Base-by-base conservation (phyloP, 2,329 filamentous ascomycete species). In the Scytalidium lignicola region DNA sequence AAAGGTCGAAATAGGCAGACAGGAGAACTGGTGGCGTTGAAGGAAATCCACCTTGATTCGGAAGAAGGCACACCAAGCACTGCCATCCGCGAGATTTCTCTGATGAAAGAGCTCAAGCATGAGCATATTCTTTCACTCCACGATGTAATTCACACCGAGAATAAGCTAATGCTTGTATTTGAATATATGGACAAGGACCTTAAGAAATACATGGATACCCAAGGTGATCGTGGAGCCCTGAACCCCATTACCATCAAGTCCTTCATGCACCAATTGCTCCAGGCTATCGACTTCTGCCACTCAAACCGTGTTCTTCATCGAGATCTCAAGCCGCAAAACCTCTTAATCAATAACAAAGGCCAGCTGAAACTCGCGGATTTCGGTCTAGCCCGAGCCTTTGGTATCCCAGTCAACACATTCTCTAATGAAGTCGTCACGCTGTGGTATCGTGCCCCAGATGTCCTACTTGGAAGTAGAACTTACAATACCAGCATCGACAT, bases 401-500 rank as follows among this genome's bases (percentile, higher is more conserved):
- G 92, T 51, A 97, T 97, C 53, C 92, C 92, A 0, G 92, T 97
- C 62, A 97, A 97, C 66, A 97, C 92, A 17, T 97, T 97, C 71
- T 95, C 89, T 46, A 97, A 97, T 68, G 92, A 97, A 70, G 92
- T 97, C 50, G 92, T 97, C 41, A 97, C 93, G 0, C 77, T 97
- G 17, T 97, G 92, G 92, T 99, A 99, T 68, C 88, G 93, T 41
- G 93, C 93, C 1, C 93, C 93, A 0, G 93, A 99, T 62, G 93
- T 99, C 43, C 79, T 99, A 46, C 80, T 99, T 42, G 93, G 93
- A 46, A 93, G 88, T 62, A 78, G 93, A 57, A 97, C 93, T 19
- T 99, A 99, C 74, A 99, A 96, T 71, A 99, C 93, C n/a, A 95
- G 90, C 71, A 97, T 99, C 67, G 93, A 99, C 64, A 97, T 99